A percentile compares a stretch with the other conserved stretches of the same genome.
phyloP scores from a whole-genome alignment of 2,329 filamentous ascomycete species.

The Penicillium decumbens region DNA sequence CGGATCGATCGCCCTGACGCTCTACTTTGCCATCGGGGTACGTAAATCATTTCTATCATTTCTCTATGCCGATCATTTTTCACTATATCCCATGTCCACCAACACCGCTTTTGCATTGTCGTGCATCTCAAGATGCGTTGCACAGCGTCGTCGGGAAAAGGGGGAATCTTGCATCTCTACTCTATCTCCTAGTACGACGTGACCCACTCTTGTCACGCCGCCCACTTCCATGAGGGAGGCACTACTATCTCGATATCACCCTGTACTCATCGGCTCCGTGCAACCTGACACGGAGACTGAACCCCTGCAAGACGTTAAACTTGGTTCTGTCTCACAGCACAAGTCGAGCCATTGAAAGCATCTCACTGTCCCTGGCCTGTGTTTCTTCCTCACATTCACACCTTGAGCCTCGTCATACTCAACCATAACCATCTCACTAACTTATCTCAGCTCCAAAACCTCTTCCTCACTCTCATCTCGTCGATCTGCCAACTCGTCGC shows the following conservation, averaged over 20 bases:
- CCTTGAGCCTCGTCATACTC: constrained; percentile 2
- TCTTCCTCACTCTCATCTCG: constrained; percentile 77
- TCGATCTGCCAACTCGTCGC: constrained; percentile 78
- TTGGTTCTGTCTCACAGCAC: not conserved
- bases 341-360: not conserved
- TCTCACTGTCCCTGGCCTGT: not conserved
- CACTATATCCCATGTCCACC: constrained; percentile 1
- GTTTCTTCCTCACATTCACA: not conserved
- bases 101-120: constrained; percentile 8
- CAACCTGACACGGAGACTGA: constrained; percentile 2
- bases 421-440: constrained; percentile 14
- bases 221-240: not conserved
- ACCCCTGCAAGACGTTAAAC: not conserved
- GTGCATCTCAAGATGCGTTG: constrained; percentile 12
- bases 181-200: constrained; percentile 18
- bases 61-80: constrained; percentile 16
- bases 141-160: constrained; percentile 13
- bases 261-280: constrained; percentile 7
- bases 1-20: constrained; percentile 80
- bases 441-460: constrained; percentile 66
- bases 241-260: constrained; percentile 10
- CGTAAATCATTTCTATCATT: constrained; percentile 37
- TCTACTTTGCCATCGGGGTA: constrained; percentile 90
- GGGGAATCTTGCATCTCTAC: constrained; percentile 19
- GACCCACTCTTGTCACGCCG: constrained; percentile 1